Percentiles rank a stretch among this genome's conserved stretches.
Evolutionary conservation across 2,329 filamentous ascomycete species (phyloP).

Genomic region (Diaporthe citrichinensis): DNA sequence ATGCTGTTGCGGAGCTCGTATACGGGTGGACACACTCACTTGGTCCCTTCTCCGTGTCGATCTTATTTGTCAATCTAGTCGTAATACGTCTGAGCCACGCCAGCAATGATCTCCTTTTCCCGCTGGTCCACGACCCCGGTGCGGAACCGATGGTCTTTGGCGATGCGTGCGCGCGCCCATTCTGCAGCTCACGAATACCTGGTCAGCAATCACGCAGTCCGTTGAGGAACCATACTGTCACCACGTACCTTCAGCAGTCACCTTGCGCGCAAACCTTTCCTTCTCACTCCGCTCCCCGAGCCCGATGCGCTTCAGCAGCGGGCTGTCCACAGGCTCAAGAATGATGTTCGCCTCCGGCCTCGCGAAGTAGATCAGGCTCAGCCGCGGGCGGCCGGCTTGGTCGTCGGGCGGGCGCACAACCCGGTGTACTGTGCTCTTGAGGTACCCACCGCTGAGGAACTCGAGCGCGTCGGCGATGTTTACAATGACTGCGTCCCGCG

Average conservation of each 20-base stretch:
- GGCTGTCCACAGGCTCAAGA: slow-evolving; percentile 43
- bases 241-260: slow-evolving; percentile 47
- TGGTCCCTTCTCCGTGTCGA: not conserved
- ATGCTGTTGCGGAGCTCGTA: too few species aligned
- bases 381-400: slow-evolving; percentile 45
- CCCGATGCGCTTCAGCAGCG: slow-evolving; percentile 33
- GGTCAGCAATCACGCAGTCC: not conserved
- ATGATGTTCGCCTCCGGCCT: slow-evolving; percentile 46
- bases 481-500: slow-evolving; percentile 58
- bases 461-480: slow-evolving; percentile 62
- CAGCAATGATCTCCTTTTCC: slow-evolving; percentile 47
- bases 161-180: slow-evolving; percentile 47
- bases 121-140: slow-evolving; percentile 44
- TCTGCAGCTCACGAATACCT: slow-evolving; percentile 37
- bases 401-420: slow-evolving; percentile 47
- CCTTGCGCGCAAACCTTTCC: slow-evolving; percentile 44
- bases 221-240: too few species aligned
- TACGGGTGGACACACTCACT: not conserved
- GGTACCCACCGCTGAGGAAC: slow-evolving; percentile 53
- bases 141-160: slow-evolving; percentile 47
- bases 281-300: slow-evolving; percentile 43
- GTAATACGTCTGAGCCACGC: slow-evolving; percentile 45
- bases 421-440: slow-evolving; percentile 48
- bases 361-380: slow-evolving; percentile 48
- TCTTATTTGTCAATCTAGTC: slow-evolving; percentile 23